Evolutionary conservation across 306 rosid species (phyloP).

Genomic region (Lupinus albus): DNA sequence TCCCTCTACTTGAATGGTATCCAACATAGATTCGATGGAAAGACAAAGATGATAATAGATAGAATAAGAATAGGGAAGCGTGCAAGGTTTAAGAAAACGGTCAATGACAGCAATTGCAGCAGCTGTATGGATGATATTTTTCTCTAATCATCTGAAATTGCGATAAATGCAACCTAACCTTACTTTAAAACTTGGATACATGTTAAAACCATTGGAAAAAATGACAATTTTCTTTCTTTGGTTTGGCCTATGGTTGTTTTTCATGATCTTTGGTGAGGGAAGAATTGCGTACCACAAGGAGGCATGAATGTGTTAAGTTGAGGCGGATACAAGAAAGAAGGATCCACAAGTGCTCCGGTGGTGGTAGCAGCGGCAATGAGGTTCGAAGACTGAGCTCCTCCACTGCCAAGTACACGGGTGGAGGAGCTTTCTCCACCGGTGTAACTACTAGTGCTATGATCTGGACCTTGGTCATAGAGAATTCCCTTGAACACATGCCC

Average conservation of each 20-base stretch:
- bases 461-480: slow-evolving; percentile 83
- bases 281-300: slow-evolving; percentile 99
- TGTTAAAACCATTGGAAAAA: slow-evolving; percentile 26
- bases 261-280: slow-evolving; percentile 95
- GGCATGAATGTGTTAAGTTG: slow-evolving; percentile 79
- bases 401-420: slow-evolving; percentile 43
- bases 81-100: no score
- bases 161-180: no score
- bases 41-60: slow-evolving; percentile 17
- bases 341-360: slow-evolving; percentile 55
- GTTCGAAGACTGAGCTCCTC: slow-evolving; percentile 57
- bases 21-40: slow-evolving; percentile 33
- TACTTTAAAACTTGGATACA: not conserved
- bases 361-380: slow-evolving; percentile 47
- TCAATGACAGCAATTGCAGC: no score
- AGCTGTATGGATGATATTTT: no score
- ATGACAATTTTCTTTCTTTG: slow-evolving; percentile 1
- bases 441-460: slow-evolving; percentile 37
- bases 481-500: slow-evolving; percentile 89
- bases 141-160: no score
- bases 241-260: slow-evolving; percentile 32
- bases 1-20: slow-evolving; percentile 42
- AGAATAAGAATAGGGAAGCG: not conserved
- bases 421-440: slow-evolving; percentile 61
- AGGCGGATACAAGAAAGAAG: slow-evolving; percentile 65